Evolutionary conservation across 768 basidiomycete species (phyloP), one percentile per base, ranked within the genome.

Genomic region (Podaxis sp.): DNA sequence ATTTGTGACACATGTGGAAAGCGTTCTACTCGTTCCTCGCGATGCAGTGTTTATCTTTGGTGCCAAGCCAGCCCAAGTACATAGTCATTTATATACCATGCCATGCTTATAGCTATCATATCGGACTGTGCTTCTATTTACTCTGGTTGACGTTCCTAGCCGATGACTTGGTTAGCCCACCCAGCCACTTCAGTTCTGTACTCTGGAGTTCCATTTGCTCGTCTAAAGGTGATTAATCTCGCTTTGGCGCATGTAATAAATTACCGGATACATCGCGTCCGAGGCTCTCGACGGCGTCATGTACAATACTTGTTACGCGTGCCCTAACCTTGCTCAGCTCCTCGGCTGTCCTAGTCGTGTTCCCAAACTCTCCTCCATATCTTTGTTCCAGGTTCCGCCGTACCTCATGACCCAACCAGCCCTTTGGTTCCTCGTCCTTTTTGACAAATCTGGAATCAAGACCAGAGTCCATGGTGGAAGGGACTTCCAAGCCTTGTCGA

Each of bases 231-330:
- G 56, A 62, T 54, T 37, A 55, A 50, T 36, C 36, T 54, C 28
- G 47, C 46, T 28, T 48, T 44, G 37, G 59, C 35, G 55, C 50
- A 16, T 52, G 51, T 36, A 70, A 57, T 11, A 57, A 35, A 27
- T 58, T 63, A 4, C 82, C 82, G 37, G 79, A 82, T 18, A 84
- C 74, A 10, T 72, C 75, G 62, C 79, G 76, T 21, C 86, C 86
- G 14, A 87, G 70, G 10, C 73, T 71, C 69, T 86, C 78, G 7
- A 87, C 85, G 32, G 76, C 76, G 50, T 68, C 69, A 55, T 86
- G 86, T 13, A 90, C 65, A 25, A 82, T 65, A 14, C 76, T 75
- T 2, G 85, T 86, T 25, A 90, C 75, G 61, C 80, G 75, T 55
- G 81, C 81, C 61, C 89, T 75, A 52, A 84, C 69, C 40, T 37